Evolutionary conservation across 2,329 filamentous ascomycete species (phyloP), one percentile per base, ranked within the genome.

Genomic region (Colletotrichum trifolii): DNA sequence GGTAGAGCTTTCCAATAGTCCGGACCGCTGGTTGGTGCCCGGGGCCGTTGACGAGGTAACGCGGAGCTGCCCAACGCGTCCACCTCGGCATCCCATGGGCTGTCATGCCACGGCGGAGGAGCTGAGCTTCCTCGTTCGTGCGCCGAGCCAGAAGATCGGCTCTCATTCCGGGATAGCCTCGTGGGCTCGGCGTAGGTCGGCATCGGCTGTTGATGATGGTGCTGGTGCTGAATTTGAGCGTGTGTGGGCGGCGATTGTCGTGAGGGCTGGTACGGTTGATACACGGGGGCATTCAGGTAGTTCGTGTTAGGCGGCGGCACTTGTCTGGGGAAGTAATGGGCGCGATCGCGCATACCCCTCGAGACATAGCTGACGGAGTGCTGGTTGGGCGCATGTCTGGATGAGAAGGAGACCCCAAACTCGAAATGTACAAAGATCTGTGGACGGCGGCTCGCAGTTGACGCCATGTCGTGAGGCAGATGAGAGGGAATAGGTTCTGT

Each of bases 401-500:
- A 76, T 34, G 78, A 77, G 78, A 81, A 85, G 1, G 83, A 84
- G 33, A 86, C 73, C 36, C 84, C 82, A 64, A 85, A 83, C 70
- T 85, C 83, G 64, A 86, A 73, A 59, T 83, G 81, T 9, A 86
- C 73, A 63, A 84, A 85, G 58, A 86, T 74, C 63, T 82, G 80
- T 35, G 81, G 81, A 35, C 75, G 76, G 33, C 73, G 71, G 25
- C 74, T 64, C 45, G 68, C 61, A 66, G 64, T 69, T 52, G 69
- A 69, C 64, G 74, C 71, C 69, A 65, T 71, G 64, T 60, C 66
- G 69, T 64, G 67, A 60, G 58, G 69, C 64, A 56, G 70, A 66
- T 70, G 69, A 68, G 69, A 45, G 71, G 69, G 54, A 67, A 66
- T 56, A 50, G 64, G 56, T 50, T 67, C 60, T 50, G 68, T 68